Conservation (phyloP, 768 basidiomycete species). For the Dentipellis sp. region DNA sequence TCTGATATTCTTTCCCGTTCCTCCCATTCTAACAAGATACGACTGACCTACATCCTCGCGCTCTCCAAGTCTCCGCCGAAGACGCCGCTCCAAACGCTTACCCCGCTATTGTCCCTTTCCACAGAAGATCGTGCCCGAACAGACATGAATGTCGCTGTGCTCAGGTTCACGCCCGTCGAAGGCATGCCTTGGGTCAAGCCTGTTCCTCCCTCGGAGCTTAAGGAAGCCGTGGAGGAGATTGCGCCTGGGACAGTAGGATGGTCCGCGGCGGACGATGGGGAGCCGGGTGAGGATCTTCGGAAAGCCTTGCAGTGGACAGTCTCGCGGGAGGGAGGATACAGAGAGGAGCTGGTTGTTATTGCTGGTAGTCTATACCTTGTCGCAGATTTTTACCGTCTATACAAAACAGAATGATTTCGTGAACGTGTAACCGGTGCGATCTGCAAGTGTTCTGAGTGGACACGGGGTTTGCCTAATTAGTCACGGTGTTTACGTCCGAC, state of each 20-base stretch:
- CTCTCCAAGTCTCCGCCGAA: slow-evolving; percentile 88
- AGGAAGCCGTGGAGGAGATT: slow-evolving; percentile 32
- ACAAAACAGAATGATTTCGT: not conserved
- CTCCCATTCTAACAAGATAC: slow-evolving; percentile 21
- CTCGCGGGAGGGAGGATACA: slow-evolving; percentile 13
- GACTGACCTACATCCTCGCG: slow-evolving; percentile 64
- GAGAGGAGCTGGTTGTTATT: slow-evolving; percentile 47
- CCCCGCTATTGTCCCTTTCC: slow-evolving; percentile 47
- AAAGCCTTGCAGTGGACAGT: slow-evolving; percentile 39
- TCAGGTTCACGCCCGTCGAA: slow-evolving; percentile 66
- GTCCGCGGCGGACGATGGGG: slow-evolving; percentile 26
- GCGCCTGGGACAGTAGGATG: slow-evolving; percentile 39
- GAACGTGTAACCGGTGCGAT: not conserved
- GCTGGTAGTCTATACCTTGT: slow-evolving; percentile 94
- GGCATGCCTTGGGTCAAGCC: slow-evolving; percentile 93
- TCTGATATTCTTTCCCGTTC: slow-evolving; percentile 26
- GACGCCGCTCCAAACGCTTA: slow-evolving; percentile 60
- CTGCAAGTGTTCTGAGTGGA: too few relatives aligned
- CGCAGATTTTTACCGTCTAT: slow-evolving; percentile 75
- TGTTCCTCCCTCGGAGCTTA: slow-evolving; percentile 44
- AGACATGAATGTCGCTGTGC: slow-evolving; percentile 40
- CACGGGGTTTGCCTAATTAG: too few relatives aligned
- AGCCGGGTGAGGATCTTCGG: slow-evolving; percentile 24
- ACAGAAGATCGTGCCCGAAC: slow-evolving; percentile 15
- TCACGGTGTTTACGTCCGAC: too few relatives aligned